Percentiles rank a stretch among this genome's conserved stretches.
Conservation (phyloP, 805 yeast genomes). For the Pichia paraexigua region DNA sequence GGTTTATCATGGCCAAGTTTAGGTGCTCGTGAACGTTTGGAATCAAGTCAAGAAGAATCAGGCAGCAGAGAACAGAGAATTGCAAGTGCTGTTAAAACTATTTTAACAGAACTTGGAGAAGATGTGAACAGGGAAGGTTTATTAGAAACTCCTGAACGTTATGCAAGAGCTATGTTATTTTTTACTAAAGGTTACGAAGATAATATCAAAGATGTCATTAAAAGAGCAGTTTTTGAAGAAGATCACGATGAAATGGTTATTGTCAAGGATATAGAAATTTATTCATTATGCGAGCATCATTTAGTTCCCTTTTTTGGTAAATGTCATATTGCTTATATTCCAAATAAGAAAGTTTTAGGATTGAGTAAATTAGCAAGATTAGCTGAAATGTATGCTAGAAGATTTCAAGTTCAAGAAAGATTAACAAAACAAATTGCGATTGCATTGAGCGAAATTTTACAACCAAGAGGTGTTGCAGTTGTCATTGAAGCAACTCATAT, state of each 20-base stretch:
- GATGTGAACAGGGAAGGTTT: conserved; percentile 85
- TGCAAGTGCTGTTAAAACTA: conserved; percentile 73
- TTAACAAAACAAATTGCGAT: conserved; percentile 95
- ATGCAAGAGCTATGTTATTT: conserved; percentile 92
- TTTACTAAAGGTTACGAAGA: conserved; percentile 97
- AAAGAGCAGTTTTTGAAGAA: conserved; percentile 93
- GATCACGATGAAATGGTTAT: conserved; percentile 99
- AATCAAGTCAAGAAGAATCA: conserved; percentile 59
- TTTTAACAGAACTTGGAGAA: conserved; percentile 82
- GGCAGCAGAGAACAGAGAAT: conserved; percentile 64
- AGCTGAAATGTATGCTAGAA: conserved; percentile 94
- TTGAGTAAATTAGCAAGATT: conserved; percentile 87
- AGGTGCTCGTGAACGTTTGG: conserved; percentile 75
- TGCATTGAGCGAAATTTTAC: conserved; percentile 84
- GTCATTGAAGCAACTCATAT: conserved; percentile 96
- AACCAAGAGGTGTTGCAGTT: conserved; percentile 96
- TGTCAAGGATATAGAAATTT: conserved; percentile 88
- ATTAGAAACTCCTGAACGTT: conserved; percentile 89
- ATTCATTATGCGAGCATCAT: conserved; percentile 94
- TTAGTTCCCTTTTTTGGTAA: conserved; percentile 96
- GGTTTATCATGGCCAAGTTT: conserved; percentile 91
- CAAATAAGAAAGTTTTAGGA: conserved; percentile 88
- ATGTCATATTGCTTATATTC: conserved; percentile 96
- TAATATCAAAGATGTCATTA: conserved; percentile 83
- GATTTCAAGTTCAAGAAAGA: conserved; percentile 97